Percentiles rank a stretch among this genome's conserved stretches.
Evolutionary conservation across 257 asterid species (phyloP).

Genomic region (Ballota nigra): DNA sequence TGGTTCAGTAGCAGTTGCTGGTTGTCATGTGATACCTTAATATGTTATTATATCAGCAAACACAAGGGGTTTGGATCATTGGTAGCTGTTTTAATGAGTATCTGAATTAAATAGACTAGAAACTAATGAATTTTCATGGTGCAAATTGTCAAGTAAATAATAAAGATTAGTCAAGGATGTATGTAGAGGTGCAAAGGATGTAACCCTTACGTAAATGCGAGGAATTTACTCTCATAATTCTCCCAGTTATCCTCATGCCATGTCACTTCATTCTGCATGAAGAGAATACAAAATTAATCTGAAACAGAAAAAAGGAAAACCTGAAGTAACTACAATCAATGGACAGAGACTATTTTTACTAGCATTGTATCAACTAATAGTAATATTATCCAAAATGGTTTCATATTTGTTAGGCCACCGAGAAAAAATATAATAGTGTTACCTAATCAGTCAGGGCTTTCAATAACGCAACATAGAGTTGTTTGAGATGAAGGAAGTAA

Average conservation of each 20-base stretch:
- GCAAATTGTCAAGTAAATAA: background rate
- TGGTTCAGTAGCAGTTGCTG: background rate
- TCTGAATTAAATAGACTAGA: background rate
- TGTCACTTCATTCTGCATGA: constrained; percentile 76
- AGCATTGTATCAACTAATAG: background rate
- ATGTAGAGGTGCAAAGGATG: constrained; percentile 11
- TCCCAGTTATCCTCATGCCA: constrained; percentile 98
- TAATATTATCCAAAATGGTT: background rate
- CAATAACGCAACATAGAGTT: background rate
- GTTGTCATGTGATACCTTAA: background rate
- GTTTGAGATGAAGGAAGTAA: background rate
- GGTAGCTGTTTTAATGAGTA: background rate
- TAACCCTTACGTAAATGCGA: constrained; percentile 83
- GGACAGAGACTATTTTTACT: background rate
- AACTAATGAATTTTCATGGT: background rate
- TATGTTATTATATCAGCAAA: background rate
- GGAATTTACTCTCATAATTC: constrained; percentile 81
- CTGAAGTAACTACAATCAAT: background rate
- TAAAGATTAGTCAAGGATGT: constrained; percentile 2
- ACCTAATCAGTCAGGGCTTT: background rate
- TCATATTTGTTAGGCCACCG: background rate
- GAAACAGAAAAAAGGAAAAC: background rate
- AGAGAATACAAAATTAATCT: constrained; percentile 7
- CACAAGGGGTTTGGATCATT: background rate
- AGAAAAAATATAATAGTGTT: background rate